Evolutionary conservation across 208 protist genomes (phyloP).

Genomic region (Trypanosoma scelopori): DNA sequence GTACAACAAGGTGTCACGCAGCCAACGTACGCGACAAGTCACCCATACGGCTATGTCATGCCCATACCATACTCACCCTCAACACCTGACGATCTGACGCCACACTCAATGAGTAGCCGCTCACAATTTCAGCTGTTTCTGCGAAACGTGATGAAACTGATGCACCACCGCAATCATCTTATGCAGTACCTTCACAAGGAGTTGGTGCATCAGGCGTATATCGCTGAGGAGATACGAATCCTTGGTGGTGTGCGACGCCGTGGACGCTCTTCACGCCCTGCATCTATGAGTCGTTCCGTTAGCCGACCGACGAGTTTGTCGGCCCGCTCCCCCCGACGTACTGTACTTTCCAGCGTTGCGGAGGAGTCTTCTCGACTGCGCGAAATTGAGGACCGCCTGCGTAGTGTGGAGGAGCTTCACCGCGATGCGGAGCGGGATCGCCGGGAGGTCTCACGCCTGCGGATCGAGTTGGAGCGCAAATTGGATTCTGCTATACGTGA

Average conservation of each 20-base stretch:
- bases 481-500: conserved; percentile 18
- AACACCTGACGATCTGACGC: conserved; percentile 28
- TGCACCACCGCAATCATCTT: conserved; percentile 84
- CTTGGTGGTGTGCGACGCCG: conserved; percentile 29
- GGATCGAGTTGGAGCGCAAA: conserved; percentile 61
- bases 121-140: conserved; percentile 49
- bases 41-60: conserved; percentile 7
- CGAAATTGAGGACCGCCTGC: conserved; percentile 74
- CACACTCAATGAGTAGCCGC: conserved; percentile 28
- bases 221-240: conserved; percentile 66
- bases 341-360: conserved; percentile 12
- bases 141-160: conserved; percentile 59
- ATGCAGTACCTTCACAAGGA: conserved; percentile 87
- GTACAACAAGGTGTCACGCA: neutral
- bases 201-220: conserved; percentile 79
- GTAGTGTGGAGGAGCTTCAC: conserved; percentile 67
- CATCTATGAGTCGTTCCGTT: conserved; percentile 10
- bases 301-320: conserved; percentile 26
- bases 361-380: conserved; percentile 52
- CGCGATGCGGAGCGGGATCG: conserved; percentile 60
- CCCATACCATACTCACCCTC: conserved; percentile 10
- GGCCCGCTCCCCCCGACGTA: conserved; percentile 25
- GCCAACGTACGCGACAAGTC: conserved; percentile 15
- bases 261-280: conserved; percentile 5
- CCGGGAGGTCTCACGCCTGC: conserved; percentile 51